Evolutionary conservation across 768 basidiomycete species (phyloP).

Genomic region (Glaciozyma martinii): DNA sequence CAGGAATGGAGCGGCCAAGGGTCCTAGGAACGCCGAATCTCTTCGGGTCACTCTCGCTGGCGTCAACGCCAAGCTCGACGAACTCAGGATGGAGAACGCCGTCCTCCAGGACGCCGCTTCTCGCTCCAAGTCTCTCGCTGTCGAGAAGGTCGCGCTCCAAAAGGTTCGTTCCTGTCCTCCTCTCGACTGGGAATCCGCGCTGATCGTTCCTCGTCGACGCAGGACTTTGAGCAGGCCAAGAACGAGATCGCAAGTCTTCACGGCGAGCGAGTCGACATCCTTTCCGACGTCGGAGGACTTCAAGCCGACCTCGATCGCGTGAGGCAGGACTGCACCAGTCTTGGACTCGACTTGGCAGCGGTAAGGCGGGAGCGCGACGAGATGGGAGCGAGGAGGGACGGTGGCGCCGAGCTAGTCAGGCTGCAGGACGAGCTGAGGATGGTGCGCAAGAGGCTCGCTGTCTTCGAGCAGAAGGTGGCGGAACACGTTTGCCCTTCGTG

Average conservation of each 20-base stretch:
- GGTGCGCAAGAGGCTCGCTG: conserved; percentile 44
- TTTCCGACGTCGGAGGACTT: conserved; percentile 55
- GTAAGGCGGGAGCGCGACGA: conserved; percentile 56
- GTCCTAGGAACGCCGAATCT: conserved; percentile 11
- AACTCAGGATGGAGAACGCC: conserved; percentile 60
- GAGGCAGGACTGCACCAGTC: conserved; percentile 62
- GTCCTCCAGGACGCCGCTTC: conserved; percentile 59
- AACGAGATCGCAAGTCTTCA: conserved; percentile 64
- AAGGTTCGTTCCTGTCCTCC: conserved; percentile 39
- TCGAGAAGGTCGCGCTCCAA: conserved; percentile 49
- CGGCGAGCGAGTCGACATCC: conserved; percentile 56
- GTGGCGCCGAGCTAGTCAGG: conserved; percentile 41
- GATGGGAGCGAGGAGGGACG: conserved; percentile 34
- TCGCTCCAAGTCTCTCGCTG: conserved; percentile 37
- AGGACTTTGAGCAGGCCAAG: conserved; percentile 47
- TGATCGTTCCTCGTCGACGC: conserved; percentile 3
- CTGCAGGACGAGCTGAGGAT: conserved; percentile 61
- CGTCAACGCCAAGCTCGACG: conserved; percentile 46
- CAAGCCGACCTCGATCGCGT: conserved; percentile 69
- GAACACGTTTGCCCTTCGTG: conserved; percentile 57
- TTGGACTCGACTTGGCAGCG: conserved; percentile 65
- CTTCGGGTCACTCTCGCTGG: conserved; percentile 34
- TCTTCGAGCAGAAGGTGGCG: conserved; percentile 47
- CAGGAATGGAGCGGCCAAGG: neutral
- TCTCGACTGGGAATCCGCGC: neutral